phyloP scores from a whole-genome alignment of 345 rosid species.

The Psidium friedrichsthalianum region DNA sequence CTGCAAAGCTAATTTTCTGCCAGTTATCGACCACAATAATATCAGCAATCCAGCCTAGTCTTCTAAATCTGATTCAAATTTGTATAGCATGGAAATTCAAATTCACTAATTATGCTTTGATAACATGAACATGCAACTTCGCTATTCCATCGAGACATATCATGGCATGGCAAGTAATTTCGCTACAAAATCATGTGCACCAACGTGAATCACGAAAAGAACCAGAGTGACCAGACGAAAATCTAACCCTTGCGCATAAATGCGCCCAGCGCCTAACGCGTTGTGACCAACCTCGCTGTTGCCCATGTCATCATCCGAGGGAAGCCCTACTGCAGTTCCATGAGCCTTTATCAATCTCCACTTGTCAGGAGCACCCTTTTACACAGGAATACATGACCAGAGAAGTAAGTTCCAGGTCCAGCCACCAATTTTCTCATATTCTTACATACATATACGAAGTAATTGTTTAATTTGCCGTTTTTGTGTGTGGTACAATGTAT shows the following conservation, averaged over 20 bases:
- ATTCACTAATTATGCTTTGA: background rate
- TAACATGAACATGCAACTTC: background rate
- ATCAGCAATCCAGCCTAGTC: background rate
- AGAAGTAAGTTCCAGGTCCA: background rate
- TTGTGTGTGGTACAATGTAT: background rate
- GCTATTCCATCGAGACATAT: background rate
- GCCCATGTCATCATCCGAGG: slow-evolving; percentile 96
- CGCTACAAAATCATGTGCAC: background rate
- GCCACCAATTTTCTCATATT: background rate
- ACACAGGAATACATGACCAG: background rate
- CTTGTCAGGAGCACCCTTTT: slow-evolving; percentile 58
- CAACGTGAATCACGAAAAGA: background rate
- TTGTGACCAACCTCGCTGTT: slow-evolving; percentile 99
- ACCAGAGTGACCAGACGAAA: background rate
- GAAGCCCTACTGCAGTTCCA: slow-evolving; percentile 89
- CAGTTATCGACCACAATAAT: background rate
- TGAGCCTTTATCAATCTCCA: slow-evolving; percentile 94
- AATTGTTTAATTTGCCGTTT: background rate
- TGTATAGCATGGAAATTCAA: background rate
- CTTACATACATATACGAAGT: background rate
- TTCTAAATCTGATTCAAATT: background rate
- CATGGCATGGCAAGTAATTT: background rate
- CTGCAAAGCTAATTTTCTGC: background rate
- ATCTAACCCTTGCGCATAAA: slow-evolving; percentile 72
- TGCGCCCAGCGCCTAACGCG: slow-evolving; percentile 98